These are phyloP conservation scores for Alnus rubra DNA, from an alignment of 306 rosid genomes.

Conservation along the genomic window DNA sequence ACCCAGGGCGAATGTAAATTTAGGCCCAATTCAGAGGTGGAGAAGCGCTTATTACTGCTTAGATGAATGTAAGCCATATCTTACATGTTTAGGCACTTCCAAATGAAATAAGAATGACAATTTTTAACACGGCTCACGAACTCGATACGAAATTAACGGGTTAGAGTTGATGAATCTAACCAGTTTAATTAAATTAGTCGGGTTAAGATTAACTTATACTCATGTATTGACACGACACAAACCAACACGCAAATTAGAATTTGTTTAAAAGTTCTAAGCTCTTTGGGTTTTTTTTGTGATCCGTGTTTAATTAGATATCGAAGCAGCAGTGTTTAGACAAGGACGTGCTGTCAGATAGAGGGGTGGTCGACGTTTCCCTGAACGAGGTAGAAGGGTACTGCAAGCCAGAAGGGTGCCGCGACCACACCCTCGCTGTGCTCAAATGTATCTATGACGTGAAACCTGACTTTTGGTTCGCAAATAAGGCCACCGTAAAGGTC, in stretches of 20 bases:
- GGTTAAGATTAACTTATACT: no score
- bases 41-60: conserved; percentile 59
- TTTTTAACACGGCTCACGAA: no score
- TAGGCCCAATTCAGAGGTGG: conserved; percentile 38
- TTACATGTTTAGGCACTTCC: no score
- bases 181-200: no score
- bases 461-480: conserved; percentile 36
- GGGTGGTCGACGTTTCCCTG: conserved; percentile 23
- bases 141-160: no score
- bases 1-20: conserved; percentile 45
- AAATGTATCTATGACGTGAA: conserved; percentile 40
- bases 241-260: no score
- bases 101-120: no score
- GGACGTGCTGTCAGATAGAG: conserved; percentile 18
- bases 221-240: no score
- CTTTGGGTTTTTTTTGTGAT: not conserved
- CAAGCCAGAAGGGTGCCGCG: conserved; percentile 21
- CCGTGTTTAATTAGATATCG: not conserved
- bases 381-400: conserved; percentile 32
- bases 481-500: conserved; percentile 9
- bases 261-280: not conserved
- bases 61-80: conserved; percentile 24
- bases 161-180: no score
- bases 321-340: not conserved
- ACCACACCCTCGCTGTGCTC: conserved; percentile 28